Evolutionary conservation across 495 filamentous ascomycete genomes (phyloP).

Genomic region (Lindgomyces ingoldianus): DNA sequence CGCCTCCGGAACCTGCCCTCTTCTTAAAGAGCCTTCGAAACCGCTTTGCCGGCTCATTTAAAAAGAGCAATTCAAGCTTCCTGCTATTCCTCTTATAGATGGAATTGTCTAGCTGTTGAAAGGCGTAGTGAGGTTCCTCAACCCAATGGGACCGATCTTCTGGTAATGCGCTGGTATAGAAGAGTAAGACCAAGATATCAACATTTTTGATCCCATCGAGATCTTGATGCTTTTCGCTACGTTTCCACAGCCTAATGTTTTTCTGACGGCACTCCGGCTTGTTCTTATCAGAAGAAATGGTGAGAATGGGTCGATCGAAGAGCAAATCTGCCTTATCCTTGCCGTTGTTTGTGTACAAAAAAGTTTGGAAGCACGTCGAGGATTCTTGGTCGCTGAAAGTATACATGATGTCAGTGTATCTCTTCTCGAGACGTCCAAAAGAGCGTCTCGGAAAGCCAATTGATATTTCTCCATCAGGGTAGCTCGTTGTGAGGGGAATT

Average conservation of each 20-base stretch:
- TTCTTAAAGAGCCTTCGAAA: conserved; percentile 10
- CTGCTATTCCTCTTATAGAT: conserved; percentile 18
- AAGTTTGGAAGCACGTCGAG: conserved; percentile 12
- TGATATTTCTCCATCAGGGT: conserved; percentile 22
- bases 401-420: conserved; percentile 30
- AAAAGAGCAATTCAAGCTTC: conserved; percentile 17
- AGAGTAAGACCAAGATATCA: conserved; percentile 20
- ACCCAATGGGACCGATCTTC: conserved; percentile 28
- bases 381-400: conserved; percentile 7
- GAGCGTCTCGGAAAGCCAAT: conserved; percentile 24
- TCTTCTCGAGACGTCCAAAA: conserved; percentile 23
- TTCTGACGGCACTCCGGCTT: conserved; percentile 24
- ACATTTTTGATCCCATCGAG: neutral
- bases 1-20: neutral
- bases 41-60: conserved; percentile 27
- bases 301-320: conserved; percentile 12
- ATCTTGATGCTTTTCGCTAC: conserved; percentile 6
- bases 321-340: conserved; percentile 19
- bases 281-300: conserved; percentile 19
- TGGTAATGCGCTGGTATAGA: conserved; percentile 21
- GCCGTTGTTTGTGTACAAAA: conserved; percentile 32
- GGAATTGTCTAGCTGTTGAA: conserved; percentile 22
- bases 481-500: conserved; percentile 21
- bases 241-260: conserved; percentile 24
- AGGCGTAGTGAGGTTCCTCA: conserved; percentile 27